These are phyloP conservation scores for Torrubiellomyces zombiae DNA, from an alignment of 2,329 filamentous ascomycete species.

Conservation along the genomic window DNA sequence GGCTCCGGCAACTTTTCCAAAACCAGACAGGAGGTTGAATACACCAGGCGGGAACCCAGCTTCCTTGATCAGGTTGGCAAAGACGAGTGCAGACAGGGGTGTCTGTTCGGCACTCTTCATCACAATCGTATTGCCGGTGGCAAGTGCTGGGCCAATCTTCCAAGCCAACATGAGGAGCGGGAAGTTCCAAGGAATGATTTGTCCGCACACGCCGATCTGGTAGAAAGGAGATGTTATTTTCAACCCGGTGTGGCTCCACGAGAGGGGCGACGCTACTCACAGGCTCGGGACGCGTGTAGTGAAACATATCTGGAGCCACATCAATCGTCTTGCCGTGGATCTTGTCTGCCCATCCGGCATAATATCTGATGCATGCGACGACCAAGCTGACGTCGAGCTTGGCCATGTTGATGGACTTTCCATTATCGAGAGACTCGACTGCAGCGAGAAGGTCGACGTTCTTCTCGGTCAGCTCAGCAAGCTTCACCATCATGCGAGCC, in stretches of 20 bases:
- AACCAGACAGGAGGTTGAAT: constrained; percentile 61
- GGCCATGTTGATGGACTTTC: constrained; percentile 63
- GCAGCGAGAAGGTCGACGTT: constrained; percentile 61
- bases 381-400: constrained; percentile 57
- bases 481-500: constrained; percentile 52
- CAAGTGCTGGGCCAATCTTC: constrained; percentile 65
- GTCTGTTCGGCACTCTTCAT: constrained; percentile 67
- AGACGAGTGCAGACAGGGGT: constrained; percentile 50
- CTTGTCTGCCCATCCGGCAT: constrained; percentile 82
- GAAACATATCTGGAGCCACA: constrained; percentile 60
- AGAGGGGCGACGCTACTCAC: constrained; percentile 20
- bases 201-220: constrained; percentile 58
- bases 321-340: constrained; percentile 77
- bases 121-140: constrained; percentile 55
- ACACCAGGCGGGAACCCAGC: constrained; percentile 67
- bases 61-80: constrained; percentile 51
- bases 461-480: constrained; percentile 67
- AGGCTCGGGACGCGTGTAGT: constrained; percentile 66
- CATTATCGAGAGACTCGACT: constrained; percentile 78
- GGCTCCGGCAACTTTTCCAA: constrained; percentile 63
- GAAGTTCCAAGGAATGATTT: constrained; percentile 87
- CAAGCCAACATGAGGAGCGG: constrained; percentile 65
- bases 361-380: constrained; percentile 54
- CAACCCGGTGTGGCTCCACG: not conserved
- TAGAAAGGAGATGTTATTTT: not conserved